phyloP scores from a whole-genome alignment of 2,329 filamentous ascomycete genomes.

The Xylaria sp. region DNA sequence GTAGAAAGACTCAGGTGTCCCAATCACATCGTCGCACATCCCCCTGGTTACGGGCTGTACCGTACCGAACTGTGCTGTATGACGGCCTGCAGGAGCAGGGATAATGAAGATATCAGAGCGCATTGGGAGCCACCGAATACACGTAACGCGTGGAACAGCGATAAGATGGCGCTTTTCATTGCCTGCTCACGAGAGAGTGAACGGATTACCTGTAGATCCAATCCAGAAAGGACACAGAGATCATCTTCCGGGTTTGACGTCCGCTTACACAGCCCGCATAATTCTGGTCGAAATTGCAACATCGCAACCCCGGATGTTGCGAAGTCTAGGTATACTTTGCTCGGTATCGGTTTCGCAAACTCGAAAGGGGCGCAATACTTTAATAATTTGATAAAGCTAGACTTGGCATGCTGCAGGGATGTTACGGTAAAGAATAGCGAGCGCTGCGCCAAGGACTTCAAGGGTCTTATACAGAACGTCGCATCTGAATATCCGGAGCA shows the following conservation, averaged over 20 bases:
- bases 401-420: constrained; percentile 11
- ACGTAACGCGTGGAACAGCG: constrained; percentile 14
- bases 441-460: neutral
- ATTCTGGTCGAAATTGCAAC: constrained; percentile 19
- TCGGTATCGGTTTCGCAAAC: constrained; percentile 25
- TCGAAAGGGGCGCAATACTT: constrained; percentile 16
- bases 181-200: neutral
- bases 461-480: neutral
- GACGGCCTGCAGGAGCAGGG: constrained; percentile 24
- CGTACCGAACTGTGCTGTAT: constrained; percentile 1
- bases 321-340: neutral
- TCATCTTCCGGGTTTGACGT: neutral
- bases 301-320: constrained; percentile 21
- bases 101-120: constrained; percentile 4
- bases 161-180: neutral
- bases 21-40: constrained; percentile 12
- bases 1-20: neutral
- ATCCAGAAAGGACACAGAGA: neutral
- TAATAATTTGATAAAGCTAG: constrained; percentile 25
- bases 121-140: neutral
- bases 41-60: constrained; percentile 14
- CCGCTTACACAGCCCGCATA: neutral
- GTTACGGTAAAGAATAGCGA: neutral
- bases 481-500: neutral
- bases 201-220: neutral